phyloP scores from a whole-genome alignment of 2,329 filamentous ascomycete genomes.

The Aspergillus sp. region DNA sequence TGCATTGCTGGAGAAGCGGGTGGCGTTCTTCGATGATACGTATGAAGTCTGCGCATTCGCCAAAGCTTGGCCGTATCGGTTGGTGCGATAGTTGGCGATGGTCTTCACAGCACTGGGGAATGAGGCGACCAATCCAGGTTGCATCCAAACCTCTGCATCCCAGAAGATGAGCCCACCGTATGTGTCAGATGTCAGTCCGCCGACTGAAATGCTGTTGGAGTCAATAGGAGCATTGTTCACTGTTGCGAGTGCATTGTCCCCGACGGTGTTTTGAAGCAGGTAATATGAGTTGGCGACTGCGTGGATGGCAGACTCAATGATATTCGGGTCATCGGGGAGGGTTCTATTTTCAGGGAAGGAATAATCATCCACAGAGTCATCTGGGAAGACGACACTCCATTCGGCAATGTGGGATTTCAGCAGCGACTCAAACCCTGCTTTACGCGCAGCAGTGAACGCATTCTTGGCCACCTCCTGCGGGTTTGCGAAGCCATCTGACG shows the following conservation, averaged over 20 bases:
- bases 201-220: constrained; percentile 59
- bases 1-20: constrained; percentile 24
- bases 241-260: constrained; percentile 41
- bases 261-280: constrained; percentile 37
- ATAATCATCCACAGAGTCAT: neutral
- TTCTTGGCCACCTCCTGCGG: constrained; percentile 25
- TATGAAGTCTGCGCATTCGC: constrained; percentile 42
- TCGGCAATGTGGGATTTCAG: constrained; percentile 49
- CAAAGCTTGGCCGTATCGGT: constrained; percentile 47
- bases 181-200: constrained; percentile 22
- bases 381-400: constrained; percentile 40
- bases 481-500: constrained; percentile 56
- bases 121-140: constrained; percentile 54
- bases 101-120: constrained; percentile 53
- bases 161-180: constrained; percentile 57
- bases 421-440: constrained; percentile 33
- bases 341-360: neutral
- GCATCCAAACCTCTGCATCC: constrained; percentile 58
- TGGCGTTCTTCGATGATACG: constrained; percentile 35
- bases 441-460: neutral
- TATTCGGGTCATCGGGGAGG: neutral
- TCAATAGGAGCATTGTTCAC: constrained; percentile 47
- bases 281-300: neutral
- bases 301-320: neutral
- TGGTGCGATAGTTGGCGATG: constrained; percentile 55